Percentiles rank a stretch among this genome's conserved stretches.
Conservation (phyloP, 441 rosid genomes). For the Francoa sonchifolia region DNA sequence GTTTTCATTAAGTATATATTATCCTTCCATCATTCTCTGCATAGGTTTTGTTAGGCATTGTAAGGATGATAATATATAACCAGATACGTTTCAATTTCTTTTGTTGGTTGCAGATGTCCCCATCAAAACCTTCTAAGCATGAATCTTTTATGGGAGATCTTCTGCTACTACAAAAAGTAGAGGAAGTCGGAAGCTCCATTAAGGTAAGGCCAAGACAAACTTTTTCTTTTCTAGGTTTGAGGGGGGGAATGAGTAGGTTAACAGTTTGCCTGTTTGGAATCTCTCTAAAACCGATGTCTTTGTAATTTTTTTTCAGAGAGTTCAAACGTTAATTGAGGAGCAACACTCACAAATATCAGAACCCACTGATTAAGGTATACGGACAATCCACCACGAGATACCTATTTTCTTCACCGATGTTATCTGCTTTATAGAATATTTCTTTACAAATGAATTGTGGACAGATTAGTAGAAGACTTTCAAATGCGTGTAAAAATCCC, state of each 20-base stretch:
- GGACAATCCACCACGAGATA: not conserved
- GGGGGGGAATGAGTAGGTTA: no score
- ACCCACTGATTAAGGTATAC: slow-evolving; percentile 22
- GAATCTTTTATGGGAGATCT: slow-evolving; percentile 31
- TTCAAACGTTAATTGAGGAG: slow-evolving; percentile 47
- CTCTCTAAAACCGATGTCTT: slow-evolving; percentile 6
- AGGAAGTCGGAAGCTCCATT: slow-evolving; percentile 54
- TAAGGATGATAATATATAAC: not conserved
- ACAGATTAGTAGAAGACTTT: no score
- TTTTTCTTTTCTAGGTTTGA: not conserved
- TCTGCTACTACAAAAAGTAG: slow-evolving; percentile 41
- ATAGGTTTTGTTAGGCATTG: not conserved
- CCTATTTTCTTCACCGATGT: slow-evolving; percentile 1
- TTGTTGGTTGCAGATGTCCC: slow-evolving; percentile 35
- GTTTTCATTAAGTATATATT: not conserved
- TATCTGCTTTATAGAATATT: slow-evolving; percentile 4
- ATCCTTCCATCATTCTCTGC: not conserved
- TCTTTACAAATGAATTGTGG: no score
- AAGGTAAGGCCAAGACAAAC: slow-evolving; percentile 26
- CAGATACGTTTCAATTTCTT: not conserved
- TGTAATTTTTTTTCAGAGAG: slow-evolving; percentile 33
- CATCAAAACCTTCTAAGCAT: slow-evolving; percentile 26
- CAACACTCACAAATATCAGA: slow-evolving; percentile 28
- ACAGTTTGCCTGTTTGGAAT: not conserved
- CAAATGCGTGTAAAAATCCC: no score